Evolutionary conservation across 2,329 filamentous ascomycete species (phyloP).

Genomic region (Chaetomium sp.): DNA sequence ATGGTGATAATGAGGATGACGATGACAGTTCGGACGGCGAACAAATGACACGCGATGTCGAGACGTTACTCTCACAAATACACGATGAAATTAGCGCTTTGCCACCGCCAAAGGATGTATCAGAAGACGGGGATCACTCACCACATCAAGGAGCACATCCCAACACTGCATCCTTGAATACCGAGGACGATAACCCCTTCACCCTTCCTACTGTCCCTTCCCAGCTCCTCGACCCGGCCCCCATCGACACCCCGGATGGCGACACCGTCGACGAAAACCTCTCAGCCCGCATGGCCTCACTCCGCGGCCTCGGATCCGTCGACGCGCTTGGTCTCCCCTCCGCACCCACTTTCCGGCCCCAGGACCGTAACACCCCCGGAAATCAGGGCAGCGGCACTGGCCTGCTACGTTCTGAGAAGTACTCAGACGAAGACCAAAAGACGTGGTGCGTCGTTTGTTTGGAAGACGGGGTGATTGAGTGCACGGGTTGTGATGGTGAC

Average conservation of each 20-base stretch:
- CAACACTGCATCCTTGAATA: too few relatives aligned
- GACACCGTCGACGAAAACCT: conserved; percentile 40
- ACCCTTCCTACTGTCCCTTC: conserved; percentile 43
- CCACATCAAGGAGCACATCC: too few relatives aligned
- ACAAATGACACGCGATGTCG: conserved; percentile 38
- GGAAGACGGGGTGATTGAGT: conserved; percentile 67
- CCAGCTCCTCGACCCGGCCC: conserved; percentile 33
- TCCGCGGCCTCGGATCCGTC: conserved; percentile 34
- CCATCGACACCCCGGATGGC: conserved; percentile 18
- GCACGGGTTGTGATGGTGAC: conserved; percentile 63
- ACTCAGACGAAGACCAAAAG: conserved; percentile 64
- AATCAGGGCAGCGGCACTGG: conserved; percentile 25
- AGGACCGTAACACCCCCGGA: conserved; percentile 28
- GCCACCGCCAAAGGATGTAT: background rate
- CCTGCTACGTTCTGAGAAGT: conserved; percentile 36
- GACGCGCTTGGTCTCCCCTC: conserved; percentile 40
- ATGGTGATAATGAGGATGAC: conserved; percentile 10
- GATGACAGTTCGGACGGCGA: conserved; percentile 46
- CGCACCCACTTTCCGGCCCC: conserved; percentile 44
- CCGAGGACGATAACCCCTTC: conserved; percentile 22
- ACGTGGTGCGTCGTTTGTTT: conserved; percentile 79
- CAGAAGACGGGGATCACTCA: too few relatives aligned
- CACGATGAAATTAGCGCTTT: conserved; percentile 36
- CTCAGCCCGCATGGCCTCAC: conserved; percentile 45
- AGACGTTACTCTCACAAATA: conserved; percentile 40